Base-by-base conservation (phyloP, 2,329 filamentous ascomycete species). In the Geosmithia putterillii region DNA sequence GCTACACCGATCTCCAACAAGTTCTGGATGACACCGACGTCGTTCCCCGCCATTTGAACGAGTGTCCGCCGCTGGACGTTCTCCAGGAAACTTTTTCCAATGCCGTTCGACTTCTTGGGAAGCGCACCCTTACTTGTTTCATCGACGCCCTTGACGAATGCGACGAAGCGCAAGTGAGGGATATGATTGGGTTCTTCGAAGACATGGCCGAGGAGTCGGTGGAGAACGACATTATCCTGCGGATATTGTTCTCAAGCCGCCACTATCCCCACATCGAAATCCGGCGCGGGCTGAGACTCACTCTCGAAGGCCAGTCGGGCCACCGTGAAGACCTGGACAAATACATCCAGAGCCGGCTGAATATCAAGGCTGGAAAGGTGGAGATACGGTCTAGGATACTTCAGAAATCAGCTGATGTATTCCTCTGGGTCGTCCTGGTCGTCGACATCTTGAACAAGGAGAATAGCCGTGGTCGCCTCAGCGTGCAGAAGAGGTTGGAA, bases 141-240 rank as follows among this genome's bases (percentile, higher is more conserved):
- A 43, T 45, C 20, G 66, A 71, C 44, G 70, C 69, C 0, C 54
- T 73, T 1, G 70, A 74, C 34, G 71, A 74, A 47, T 71, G 67
- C 44, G 55, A 67, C 7, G 63, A 69, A 41, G 42, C 52, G 2
- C 54, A 73, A 39, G 53, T 65, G 2, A 56, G 57, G 23, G 56
- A 61, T 0, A 70, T 74, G 63, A 51, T 73, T 1, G 37, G 49
- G 0, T 66, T 65, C 42, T 64, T 74, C 12, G 59, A 70, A 42
- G 48, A 57, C 0, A 44, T 72, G 0, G 56, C 59, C 12, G 52
- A 62, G 9, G 18, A 52, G 2, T 54, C 59, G 3, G 42, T 51
- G 0, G 42, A 51, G 4, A 44, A 21, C 0, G 41, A 44, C 0
- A 47, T 53, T 3, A 14, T 35, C 2, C 50, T 71, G 2, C 54